Base-by-base conservation (phyloP, 2,329 filamentous ascomycete species). In the Zopfia rhizophila region DNA sequence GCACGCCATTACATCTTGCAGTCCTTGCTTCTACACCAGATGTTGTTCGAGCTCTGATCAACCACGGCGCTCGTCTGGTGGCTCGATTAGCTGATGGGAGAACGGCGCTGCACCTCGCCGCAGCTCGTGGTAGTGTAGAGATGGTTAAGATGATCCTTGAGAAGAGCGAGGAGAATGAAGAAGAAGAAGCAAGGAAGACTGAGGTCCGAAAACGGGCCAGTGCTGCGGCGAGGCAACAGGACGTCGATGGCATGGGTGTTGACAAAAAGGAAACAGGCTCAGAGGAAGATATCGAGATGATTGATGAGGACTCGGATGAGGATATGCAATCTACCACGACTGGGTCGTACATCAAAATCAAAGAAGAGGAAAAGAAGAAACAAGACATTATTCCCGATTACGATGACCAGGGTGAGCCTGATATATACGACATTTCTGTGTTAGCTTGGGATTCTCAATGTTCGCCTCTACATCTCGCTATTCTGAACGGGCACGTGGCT, bases 71-170 rank as follows among this genome's bases (percentile, higher is more conserved):
- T 23, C 83, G 90, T 12, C 73, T 96, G 17, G 82, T 91, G 17
- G 81, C 89, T 37, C 83, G 91, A 37, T 68, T 95, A 27, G 88
- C 88, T 0, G 91, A 94, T 67, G 91, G 91, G 3, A 82, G 84
- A 55, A 95, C 90, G 2, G 88, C 90, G 7, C 78, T 96, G n/a
- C 91, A 96, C 68, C 75, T 95, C 21, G 90, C 90, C 13, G 88
- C 89, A 13, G 81, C 84, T 31, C 81, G 87, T 16, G 91, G 91
- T 0, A 75, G 84, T 53, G 65, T 75, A 1, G 83, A 86, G 13
- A 92, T 94, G 52, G 79, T 94, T 54, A 85, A 81, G 51, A 82
- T 86, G 6, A 74, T 96, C 10, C 81, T 96, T 64, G 78, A 84
- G 23, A 90, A 86, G 73, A 94, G 90, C 60, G 81, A 83, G 45